Base-by-base conservation (phyloP, 768 basidiomycete species). In the Strobilomyces echinocephalus region DNA sequence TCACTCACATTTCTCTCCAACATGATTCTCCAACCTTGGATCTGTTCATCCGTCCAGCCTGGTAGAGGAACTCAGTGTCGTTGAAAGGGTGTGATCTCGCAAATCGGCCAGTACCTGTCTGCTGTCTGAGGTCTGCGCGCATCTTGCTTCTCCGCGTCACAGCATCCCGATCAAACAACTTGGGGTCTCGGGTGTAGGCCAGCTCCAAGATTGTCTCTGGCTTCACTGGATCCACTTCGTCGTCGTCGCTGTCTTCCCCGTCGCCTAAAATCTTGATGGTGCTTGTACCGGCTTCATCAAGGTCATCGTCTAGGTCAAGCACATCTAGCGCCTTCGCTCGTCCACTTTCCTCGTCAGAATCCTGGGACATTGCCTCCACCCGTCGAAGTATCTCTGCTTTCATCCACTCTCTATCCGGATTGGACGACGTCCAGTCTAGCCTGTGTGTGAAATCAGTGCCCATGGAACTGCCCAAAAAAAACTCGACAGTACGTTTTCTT, bases 11-110 rank as follows among this genome's bases (percentile, higher is more conserved):
- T 86, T 60, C 87, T 74, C 53, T 97, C 95, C 53, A 97, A 68
- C 87, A 95, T 91, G 51, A 89, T 84, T 52, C 72, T 80, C 93
- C 93, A 97, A 0, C 93, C 94, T 68, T 97, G 93, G 26, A 97
- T 84, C 64, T 95, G 93, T 60, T 87, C 87, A 62, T 97, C 84
- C 10, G 67, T 73, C 84, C 86, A 88, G 11, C 87, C 87, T 86
- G 50, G 26, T 8, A 10, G 55, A 40, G 9, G 34, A 26, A 38
- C 5, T 59, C 12, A 56, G 38, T 31, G 16, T 5, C 8, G 36
- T 16, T 38, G 35, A 14, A 8, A 18, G 47, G 6, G 35, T 8
- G 34, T 28, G 36, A 50, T 18, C 11, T 51, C 18, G 46, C 21
- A 11, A 18, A 8, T 46, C 30, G 48, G 43, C 15, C 59, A 73